Evolutionary conservation across 805 yeast genomes (phyloP).

Genomic region (Clavispora carvajalis): DNA sequence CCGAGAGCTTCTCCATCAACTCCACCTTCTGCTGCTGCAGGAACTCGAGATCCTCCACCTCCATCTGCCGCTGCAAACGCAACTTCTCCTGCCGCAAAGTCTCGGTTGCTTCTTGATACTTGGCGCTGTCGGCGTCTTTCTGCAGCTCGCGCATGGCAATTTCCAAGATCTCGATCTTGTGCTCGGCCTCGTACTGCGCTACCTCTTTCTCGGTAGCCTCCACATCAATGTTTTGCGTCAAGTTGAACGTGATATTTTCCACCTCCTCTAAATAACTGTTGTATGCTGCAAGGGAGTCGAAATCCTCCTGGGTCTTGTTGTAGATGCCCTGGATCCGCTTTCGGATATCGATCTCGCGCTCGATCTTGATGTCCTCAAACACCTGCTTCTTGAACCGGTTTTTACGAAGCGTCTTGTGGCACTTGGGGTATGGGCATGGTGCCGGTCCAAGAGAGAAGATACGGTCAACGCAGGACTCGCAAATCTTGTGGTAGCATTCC

Average conservation of each 20-base stretch:
- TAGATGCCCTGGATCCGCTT: conserved; percentile 70
- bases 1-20: conserved; percentile 34
- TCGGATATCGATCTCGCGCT: conserved; percentile 87
- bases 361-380: conserved; percentile 86
- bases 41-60: conserved; percentile 36
- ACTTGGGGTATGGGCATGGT: conserved; percentile 90
- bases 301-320: conserved; percentile 76
- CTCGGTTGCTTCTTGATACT: conserved; percentile 51
- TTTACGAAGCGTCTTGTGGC: conserved; percentile 82
- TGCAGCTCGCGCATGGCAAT: conserved; percentile 66
- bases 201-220: conserved; percentile 64
- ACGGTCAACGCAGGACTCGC: conserved; percentile 95
- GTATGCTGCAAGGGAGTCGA: conserved; percentile 52
- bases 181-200: conserved; percentile 63
- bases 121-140: conserved; percentile 58
- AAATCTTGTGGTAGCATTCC: conserved; percentile 96
- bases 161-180: conserved; percentile 68
- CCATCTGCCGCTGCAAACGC: conserved; percentile 60
- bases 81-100: conserved; percentile 60
- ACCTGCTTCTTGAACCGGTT: conserved; percentile 88
- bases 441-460: conserved; percentile 94
- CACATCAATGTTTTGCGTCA: conserved; percentile 64
- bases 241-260: conserved; percentile 73
- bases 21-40: conserved; percentile 38
- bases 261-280: conserved; percentile 79